Evolutionary conservation across 495 filamentous ascomycete genomes (phyloP), one percentile per base, ranked within the genome.

Genomic region (Lasiosphaeriaceae sp.): DNA sequence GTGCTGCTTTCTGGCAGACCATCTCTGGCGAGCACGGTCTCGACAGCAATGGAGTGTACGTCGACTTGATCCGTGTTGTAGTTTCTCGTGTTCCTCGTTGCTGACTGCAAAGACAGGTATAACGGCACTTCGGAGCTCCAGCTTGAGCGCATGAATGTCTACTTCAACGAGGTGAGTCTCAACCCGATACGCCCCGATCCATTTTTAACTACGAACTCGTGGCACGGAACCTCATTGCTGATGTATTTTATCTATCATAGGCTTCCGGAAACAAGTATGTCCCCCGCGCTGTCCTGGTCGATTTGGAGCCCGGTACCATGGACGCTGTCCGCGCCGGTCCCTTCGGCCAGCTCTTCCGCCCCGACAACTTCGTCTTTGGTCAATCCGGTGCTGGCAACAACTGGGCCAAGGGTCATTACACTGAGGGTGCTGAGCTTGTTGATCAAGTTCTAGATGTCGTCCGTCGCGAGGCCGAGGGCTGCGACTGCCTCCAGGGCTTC

Each of bases 321-420:
- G 94, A 99, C 67, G 94, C 94, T 64, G 94, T 99, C 79, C 95
- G 94, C 77, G 90, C 94, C 69, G 94, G 95, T 76, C 94, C 94
- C 61, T 99, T 99, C 77, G 94, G 94, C 68, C 89, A 96, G 81
- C 92, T 99, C 71, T 99, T 99, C 90, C 92, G 94, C 67, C 94
- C 94, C 69, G 94, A 99, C 83, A 99, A 99, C 86, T 97, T 99
- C 81, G 90, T 99, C 72, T 97, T 97, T 79, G 94, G 94, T 62
- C 94, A 99, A 81, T 97, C 94, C 63, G 93, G 94, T 83, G 94
- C 94, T 68, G 94, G 94, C 80, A 99, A 99, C 90, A 99, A 97
- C 83, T 99, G 94, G 94, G 94, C 94, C 74, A 99, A 99, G 88
- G 94, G 94, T 74, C 94, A 99, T 79, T 99, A 99, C 86, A 99